Base-by-base conservation (phyloP, 2,329 filamentous ascomycete genomes). In the Arthrobotrys sinensis region DNA sequence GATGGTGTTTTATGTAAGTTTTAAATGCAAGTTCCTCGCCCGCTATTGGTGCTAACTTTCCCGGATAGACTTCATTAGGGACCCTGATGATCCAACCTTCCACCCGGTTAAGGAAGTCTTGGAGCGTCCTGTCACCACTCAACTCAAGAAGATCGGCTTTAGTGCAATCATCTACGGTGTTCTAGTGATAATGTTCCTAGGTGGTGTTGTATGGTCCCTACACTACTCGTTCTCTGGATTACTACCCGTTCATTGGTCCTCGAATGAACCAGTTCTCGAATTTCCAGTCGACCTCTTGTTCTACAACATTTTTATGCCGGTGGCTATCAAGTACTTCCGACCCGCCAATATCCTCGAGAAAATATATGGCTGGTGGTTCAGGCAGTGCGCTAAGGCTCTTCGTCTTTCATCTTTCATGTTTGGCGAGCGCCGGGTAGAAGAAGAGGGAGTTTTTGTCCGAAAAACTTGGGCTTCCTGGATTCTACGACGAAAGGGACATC, bases 301-400 rank as follows among this genome's bases (percentile, higher is more conserved):
- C 83, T 99, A 97, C 87, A 98, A 98, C 84, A 97, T 97, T 83
- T 86, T 97, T 55, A 96, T 97, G 87, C 96, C 96, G 0, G 86
- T 97, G 60, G 91, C 94, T 11, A 90, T 98, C 81, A 91, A 90
- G 81, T 91, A 93, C 81, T 91, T 97, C 84, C 93, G 92, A 83
- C 94, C 95, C 1, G 93, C 93, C 64, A 92, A 97, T 82, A 91
- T 90, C 0, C 86, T 99, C 2, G 92, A 97, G 81, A 87, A 88
- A 68, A 91, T 97, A 87, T 99, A 97, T 83, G 91, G 90, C 6
- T 98, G 95, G 95, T 99, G 96, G 93, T 97, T 99, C 85, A 91
- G 92, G 81, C 90, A 89, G 81, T 97, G 94, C 83, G 96, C 94
- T 11, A 88, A 93, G 63, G 86, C 88, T 46, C 86, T 99, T 65